These are phyloP conservation scores for Saccharomycopsis selenospora DNA, from an alignment of 805 yeast species.

Conservation along the genomic window DNA sequence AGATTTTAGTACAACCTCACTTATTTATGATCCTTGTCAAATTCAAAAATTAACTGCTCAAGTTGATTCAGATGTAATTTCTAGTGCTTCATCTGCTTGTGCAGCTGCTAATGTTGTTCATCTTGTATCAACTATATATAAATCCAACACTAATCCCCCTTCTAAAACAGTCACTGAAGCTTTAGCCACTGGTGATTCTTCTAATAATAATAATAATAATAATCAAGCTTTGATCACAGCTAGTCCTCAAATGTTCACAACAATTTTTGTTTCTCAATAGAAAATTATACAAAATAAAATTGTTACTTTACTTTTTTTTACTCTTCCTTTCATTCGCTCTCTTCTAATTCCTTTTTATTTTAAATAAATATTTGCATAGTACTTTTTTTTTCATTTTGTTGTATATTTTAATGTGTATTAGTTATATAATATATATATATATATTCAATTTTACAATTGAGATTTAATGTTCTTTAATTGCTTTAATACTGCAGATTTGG, in stretches of 20 bases:
- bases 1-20: conserved; percentile 6
- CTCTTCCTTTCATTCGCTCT: background rate
- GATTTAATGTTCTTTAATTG: conserved; percentile 44
- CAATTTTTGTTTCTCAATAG: too few species aligned
- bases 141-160: too few species aligned
- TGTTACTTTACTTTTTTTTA: too few species aligned
- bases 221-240: too few species aligned
- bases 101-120: background rate
- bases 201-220: too few species aligned
- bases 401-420: too few species aligned
- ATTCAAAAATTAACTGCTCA: background rate
- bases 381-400: too few species aligned
- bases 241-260: too few species aligned
- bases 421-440: too few species aligned
- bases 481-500: conserved; percentile 75
- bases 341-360: background rate
- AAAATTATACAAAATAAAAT: too few species aligned
- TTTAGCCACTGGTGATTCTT: too few species aligned
- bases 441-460: background rate
- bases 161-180: background rate
- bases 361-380: too few species aligned
- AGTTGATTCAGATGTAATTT: background rate
- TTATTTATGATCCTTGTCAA: conserved; percentile 9
- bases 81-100: background rate
- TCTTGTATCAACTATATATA: background rate